Evolutionary conservation across 164 flowering plant genomes (phyloP).

Genomic region (Tetrastigma voinierianum): DNA sequence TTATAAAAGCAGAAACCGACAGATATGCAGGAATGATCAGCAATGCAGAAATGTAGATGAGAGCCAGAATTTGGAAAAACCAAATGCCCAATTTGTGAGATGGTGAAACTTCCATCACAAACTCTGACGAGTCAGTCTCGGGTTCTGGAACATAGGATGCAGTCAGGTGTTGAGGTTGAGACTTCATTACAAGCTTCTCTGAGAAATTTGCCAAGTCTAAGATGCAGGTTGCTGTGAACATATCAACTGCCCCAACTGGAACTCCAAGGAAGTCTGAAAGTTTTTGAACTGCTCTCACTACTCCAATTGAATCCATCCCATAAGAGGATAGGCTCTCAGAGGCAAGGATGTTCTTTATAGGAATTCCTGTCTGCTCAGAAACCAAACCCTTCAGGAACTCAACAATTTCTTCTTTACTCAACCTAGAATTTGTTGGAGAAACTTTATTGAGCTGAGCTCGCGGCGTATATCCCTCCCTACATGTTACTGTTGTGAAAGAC

Average conservation of each 20-base stretch:
- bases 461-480: conserved; percentile 52
- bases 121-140: conserved; percentile 18
- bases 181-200: conserved; percentile 51
- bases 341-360: conserved; percentile 43
- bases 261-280: conserved; percentile 79
- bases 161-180: conserved; percentile 37
- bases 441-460: conserved; percentile 24
- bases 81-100: conserved; percentile 36
- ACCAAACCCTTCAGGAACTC: conserved; percentile 54
- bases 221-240: conserved; percentile 79
- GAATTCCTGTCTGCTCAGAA: conserved; percentile 56
- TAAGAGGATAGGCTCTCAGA: conserved; percentile 64
- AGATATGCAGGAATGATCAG: conserved; percentile 57
- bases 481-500: conserved; percentile 66
- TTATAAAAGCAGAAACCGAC: conserved; percentile 39
- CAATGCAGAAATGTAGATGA: conserved; percentile 40
- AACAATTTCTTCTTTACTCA: conserved; percentile 42
- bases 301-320: conserved; percentile 85
- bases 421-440: conserved; percentile 17
- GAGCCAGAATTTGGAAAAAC: conserved; percentile 48
- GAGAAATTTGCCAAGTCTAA: conserved; percentile 69
- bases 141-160: conserved; percentile 23
- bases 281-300: conserved; percentile 83
- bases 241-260: conserved; percentile 80
- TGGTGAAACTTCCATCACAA: conserved; percentile 28